Percentiles rank a stretch among this genome's conserved stretches.
Evolutionary conservation across 73 alveolate genomes (phyloP).

Genomic region (Symbiodinium pilosum): DNA sequence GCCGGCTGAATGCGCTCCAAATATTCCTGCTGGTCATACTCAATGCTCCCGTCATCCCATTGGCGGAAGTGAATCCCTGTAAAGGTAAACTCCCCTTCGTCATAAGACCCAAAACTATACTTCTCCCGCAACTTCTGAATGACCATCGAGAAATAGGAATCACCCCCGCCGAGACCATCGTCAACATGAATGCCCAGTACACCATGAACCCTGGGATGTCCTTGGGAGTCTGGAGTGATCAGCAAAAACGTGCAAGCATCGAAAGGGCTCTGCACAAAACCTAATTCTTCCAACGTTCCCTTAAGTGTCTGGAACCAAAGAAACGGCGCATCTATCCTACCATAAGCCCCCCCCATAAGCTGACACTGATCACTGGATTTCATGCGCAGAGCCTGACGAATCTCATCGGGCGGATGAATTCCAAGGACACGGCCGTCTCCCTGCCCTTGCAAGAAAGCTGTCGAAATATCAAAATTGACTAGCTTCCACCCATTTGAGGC

Average conservation of each 20-base stretch:
- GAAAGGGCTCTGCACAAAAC: neutral
- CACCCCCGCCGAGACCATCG: constrained; percentile 3
- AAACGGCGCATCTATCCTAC: neutral
- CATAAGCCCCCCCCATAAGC: neutral
- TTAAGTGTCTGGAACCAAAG: neutral
- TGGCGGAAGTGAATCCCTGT: neutral
- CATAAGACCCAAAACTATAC: neutral
- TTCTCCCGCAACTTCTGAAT: neutral
- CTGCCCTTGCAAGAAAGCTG: neutral
- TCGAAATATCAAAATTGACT: neutral
- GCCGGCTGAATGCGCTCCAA: neutral
- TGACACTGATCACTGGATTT: neutral
- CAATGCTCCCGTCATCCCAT: neutral
- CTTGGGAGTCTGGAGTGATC: neutral
- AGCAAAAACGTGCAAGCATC: neutral
- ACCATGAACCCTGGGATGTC: neutral
- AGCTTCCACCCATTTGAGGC: neutral
- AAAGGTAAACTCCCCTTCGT: neutral
- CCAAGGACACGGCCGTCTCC: neutral
- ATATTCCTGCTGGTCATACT: neutral
- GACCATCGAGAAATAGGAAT: neutral
- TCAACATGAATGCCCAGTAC: constrained; percentile 11
- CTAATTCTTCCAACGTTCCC: neutral
- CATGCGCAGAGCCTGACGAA: neutral
- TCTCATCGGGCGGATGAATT: neutral